These are phyloP conservation scores for Trypanosoma vivax DNA, from an alignment of 208 protist species.

Conservation along the genomic window DNA sequence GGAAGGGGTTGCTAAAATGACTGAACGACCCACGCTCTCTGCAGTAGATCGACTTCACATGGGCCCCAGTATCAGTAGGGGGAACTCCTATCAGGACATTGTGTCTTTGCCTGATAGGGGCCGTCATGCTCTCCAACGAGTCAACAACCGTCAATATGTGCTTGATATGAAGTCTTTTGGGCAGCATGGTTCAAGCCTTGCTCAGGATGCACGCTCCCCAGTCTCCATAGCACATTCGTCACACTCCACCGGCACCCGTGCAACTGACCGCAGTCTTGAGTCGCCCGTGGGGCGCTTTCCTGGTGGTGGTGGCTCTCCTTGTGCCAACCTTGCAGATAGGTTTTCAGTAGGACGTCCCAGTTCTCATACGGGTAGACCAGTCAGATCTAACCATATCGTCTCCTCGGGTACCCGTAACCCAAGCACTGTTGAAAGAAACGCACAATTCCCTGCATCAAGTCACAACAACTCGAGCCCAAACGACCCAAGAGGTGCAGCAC, in stretches of 20 bases:
- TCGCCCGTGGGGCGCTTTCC: neutral
- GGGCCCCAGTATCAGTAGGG: too few species aligned
- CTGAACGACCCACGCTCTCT: too few species aligned
- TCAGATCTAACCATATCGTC: too few species aligned
- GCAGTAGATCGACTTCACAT: too few species aligned
- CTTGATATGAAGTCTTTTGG: neutral
- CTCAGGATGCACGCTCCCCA: neutral
- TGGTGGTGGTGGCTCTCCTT: neutral
- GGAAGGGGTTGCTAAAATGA: too few species aligned
- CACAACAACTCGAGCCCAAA: too few species aligned
- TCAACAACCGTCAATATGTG: neutral
- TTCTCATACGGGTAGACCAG: too few species aligned
- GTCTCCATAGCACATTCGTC: neutral
- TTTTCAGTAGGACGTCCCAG: too few species aligned
- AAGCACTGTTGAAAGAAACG: too few species aligned
- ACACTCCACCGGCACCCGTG: conserved; percentile 2
- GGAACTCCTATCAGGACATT: conserved; percentile 2
- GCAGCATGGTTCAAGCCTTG: neutral
- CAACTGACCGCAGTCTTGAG: conserved; percentile 1
- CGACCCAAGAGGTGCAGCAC: neutral
- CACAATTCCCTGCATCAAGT: too few species aligned
- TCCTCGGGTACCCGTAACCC: too few species aligned
- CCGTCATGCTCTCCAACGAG: neutral
- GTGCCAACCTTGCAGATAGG: too few species aligned
- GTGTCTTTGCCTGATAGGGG: neutral